phyloP scores from a whole-genome alignment of 208 protist species.

The Wallacemonas sp. region DNA sequence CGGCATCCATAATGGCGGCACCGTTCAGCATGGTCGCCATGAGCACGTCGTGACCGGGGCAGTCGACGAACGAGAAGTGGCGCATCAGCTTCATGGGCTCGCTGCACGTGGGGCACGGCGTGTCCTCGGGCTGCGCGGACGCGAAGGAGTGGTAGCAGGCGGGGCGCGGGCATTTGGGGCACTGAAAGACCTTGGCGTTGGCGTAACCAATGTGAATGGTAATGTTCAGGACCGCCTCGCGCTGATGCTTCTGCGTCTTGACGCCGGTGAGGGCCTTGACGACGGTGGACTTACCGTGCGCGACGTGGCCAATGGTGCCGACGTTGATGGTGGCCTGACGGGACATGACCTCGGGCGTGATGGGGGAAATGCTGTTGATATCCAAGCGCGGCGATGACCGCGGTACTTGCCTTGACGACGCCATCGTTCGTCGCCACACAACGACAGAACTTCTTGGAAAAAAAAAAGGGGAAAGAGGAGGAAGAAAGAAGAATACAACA shows the following conservation, averaged over 20 bases:
- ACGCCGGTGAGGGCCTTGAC: conserved; percentile 99
- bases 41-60: conserved; percentile 99
- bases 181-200: conserved; percentile 99
- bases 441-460: not conserved
- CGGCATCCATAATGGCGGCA: conserved; percentile 99
- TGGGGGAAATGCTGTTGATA: conserved; percentile 87
- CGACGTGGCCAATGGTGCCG: conserved; percentile 99
- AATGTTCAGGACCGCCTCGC: conserved; percentile 99
- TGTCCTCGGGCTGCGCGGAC: conserved; percentile 89
- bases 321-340: conserved; percentile 99
- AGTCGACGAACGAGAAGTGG: conserved; percentile 99
- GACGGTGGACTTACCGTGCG: conserved; percentile 99
- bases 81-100: conserved; percentile 76
- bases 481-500: not conserved
- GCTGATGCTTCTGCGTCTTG: conserved; percentile 99
- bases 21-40: conserved; percentile 99
- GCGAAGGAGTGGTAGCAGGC: conserved; percentile 93
- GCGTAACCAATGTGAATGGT: conserved; percentile 99
- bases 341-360: conserved; percentile 97
- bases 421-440: not conserved
- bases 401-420: not conserved
- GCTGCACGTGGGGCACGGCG: conserved; percentile 70
- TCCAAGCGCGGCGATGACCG: conserved; percentile 34
- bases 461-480: not conserved
- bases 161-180: conserved; percentile 87